Conservation (phyloP, 2,329 filamentous ascomycete species). For the Bisporella sp. region DNA sequence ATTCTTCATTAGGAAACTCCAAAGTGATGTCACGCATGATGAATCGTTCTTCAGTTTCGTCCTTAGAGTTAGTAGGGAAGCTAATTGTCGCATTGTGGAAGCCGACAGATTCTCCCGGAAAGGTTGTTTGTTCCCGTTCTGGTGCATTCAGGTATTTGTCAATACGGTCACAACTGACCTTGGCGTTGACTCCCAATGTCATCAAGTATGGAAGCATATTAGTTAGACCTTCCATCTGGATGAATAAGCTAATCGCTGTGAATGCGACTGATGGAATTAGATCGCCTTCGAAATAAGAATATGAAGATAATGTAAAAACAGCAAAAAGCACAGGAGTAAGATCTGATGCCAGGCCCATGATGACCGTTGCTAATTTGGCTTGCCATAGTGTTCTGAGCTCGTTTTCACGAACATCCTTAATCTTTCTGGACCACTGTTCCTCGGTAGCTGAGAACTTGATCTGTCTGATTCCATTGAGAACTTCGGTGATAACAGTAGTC, state of each 20-base stretch:
- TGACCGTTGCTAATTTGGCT: conserved; percentile 11
- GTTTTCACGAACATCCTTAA: conserved; percentile 54
- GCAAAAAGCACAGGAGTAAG: conserved; percentile 66
- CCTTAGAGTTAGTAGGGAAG: conserved; percentile 61
- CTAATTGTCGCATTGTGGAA: conserved; percentile 62
- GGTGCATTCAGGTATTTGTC: conserved; percentile 60
- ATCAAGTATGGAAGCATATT: conserved; percentile 65
- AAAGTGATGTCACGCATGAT: conserved; percentile 57
- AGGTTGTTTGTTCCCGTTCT: conserved; percentile 43
- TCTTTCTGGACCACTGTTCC: conserved; percentile 63
- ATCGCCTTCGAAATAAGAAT: conserved; percentile 54
- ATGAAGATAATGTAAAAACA: conserved; percentile 60
- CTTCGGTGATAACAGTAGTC: conserved; percentile 66
- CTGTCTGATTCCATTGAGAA: conserved; percentile 68
- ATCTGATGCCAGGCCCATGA: conserved; percentile 45
- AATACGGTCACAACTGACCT: conserved; percentile 64
- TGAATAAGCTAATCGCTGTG: conserved; percentile 67
- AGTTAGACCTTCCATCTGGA: conserved; percentile 60
- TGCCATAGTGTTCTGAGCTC: conserved; percentile 60
- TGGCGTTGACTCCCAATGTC: conserved; percentile 61
- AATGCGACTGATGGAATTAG: conserved; percentile 71
- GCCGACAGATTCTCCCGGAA: conserved; percentile 49
- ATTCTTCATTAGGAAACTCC: conserved; percentile 57
- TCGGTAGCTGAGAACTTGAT: conserved; percentile 78
- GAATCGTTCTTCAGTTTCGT: conserved; percentile 51